Percentiles rank a stretch among this genome's conserved stretches.
Evolutionary conservation across 768 basidiomycete genomes (phyloP).

Genomic region (Tylopilus rubrobrunneus): DNA sequence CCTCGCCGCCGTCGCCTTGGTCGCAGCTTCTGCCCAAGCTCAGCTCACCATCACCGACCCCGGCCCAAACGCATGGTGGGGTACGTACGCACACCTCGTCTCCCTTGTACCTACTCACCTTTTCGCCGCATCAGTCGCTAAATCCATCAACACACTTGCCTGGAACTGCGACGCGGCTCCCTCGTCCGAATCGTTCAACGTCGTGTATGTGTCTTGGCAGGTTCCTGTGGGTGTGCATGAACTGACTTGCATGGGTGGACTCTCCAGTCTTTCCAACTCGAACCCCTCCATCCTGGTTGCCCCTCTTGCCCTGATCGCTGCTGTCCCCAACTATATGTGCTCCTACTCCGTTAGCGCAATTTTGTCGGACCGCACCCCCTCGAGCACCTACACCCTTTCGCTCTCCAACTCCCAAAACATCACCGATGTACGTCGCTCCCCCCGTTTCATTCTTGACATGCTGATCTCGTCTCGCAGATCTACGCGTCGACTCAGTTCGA

Average conservation of each 20-base stretch:
- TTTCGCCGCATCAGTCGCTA: conserved; percentile 40
- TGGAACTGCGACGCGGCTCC: conserved; percentile 53
- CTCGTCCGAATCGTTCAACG: conserved; percentile 38
- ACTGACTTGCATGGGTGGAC: conserved; percentile 6
- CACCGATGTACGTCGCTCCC: conserved; percentile 45
- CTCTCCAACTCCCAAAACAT: conserved; percentile 49
- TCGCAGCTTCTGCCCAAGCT: conserved; percentile 34
- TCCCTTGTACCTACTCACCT: neutral
- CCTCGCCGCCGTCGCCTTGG: conserved; percentile 37
- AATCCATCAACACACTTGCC: conserved; percentile 50
- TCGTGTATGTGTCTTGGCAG: conserved; percentile 32
- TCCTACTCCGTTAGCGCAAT: conserved; percentile 49
- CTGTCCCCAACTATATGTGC: conserved; percentile 55
- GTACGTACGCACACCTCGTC: conserved; percentile 35
- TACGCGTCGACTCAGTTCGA: conserved; percentile 59
- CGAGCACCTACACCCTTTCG: conserved; percentile 45
- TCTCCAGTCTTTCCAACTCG: conserved; percentile 42
- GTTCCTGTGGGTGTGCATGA: conserved; percentile 4
- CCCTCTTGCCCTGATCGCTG: conserved; percentile 41
- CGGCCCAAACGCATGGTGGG: conserved; percentile 52
- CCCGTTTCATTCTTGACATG: neutral
- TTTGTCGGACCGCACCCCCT: conserved; percentile 38
- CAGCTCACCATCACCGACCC: conserved; percentile 46
- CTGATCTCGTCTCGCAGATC: conserved; percentile 35
- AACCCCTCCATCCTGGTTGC: conserved; percentile 36